phyloP scores from a whole-genome alignment of 2,329 filamentous ascomycete species.

The Teratosphaeria zuluensis region DNA sequence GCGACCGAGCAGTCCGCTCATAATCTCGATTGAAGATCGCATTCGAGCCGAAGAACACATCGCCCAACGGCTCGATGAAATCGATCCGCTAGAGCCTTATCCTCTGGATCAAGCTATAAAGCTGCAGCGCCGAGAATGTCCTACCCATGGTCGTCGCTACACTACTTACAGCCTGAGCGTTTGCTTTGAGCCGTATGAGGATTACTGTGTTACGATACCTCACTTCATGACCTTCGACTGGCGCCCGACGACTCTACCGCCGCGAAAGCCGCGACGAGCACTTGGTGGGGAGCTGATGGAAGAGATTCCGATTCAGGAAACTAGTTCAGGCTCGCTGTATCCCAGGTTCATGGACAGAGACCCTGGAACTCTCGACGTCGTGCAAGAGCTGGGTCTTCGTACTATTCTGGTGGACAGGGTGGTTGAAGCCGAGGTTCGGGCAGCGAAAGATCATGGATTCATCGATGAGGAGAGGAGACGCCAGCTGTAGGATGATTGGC shows the following conservation, averaged over 20 bases:
- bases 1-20: not conserved
- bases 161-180: not conserved
- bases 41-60: not conserved
- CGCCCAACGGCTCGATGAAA: not conserved
- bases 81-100: not conserved
- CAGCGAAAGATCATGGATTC: not conserved
- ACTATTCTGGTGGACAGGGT: not conserved
- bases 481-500: not conserved
- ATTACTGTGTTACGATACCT: not conserved
- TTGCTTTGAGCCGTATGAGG: not conserved
- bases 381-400: not conserved
- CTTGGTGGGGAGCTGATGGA: not conserved
- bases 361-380: not conserved
- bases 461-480: not conserved
- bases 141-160: not conserved
- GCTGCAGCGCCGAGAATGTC: not conserved
- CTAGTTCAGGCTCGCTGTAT: not conserved
- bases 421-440: not conserved
- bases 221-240: not conserved
- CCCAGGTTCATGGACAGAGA: not conserved
- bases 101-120: not conserved
- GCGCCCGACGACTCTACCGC: not conserved
- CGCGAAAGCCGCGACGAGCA: not conserved
- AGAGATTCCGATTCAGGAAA: not conserved
- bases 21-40: not conserved